phyloP scores from a whole-genome alignment of 345 rosid genomes.

The Hibiscus tridactylites region DNA sequence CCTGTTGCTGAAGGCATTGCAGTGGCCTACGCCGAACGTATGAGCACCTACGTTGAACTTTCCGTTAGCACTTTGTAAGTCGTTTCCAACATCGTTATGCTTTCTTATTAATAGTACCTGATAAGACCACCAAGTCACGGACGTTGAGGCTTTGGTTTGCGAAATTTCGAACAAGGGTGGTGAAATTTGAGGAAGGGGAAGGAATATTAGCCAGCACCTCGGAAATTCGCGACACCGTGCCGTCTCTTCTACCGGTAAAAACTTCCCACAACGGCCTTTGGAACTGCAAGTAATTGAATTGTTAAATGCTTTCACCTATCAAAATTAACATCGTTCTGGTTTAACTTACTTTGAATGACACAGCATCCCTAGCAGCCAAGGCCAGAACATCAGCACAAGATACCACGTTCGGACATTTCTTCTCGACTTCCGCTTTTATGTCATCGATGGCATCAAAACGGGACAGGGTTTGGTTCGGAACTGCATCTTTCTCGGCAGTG shows the following conservation, averaged over 20 bases:
- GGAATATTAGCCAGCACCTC: conserved; percentile 46
- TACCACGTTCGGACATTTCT: conserved; percentile 49
- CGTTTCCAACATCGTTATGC: not conserved
- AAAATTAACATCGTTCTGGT: not conserved
- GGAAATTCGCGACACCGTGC: conserved; percentile 31
- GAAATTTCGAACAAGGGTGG: conserved; percentile 32
- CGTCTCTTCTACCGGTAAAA: conserved; percentile 30
- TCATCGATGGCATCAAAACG: conserved; percentile 53
- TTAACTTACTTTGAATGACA: conserved; percentile 38
- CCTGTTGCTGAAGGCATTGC: conserved; percentile 41
- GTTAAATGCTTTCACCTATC: not conserved
- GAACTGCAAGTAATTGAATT: not conserved
- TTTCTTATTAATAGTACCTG: conserved; percentile 27
- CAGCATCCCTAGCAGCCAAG: conserved; percentile 48
- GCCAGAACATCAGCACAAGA: conserved; percentile 64
- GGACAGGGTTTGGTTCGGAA: conserved; percentile 40
- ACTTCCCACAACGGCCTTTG: not conserved
- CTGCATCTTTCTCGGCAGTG: conserved; percentile 40
- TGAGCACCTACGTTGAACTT: conserved; percentile 39
- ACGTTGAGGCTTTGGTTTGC: conserved; percentile 36
- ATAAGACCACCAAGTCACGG: conserved; percentile 62
- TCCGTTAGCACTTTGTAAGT: not conserved
- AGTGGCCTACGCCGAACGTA: conserved; percentile 50
- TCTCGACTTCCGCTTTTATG: conserved; percentile 43
- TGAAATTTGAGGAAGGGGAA: conserved; percentile 45